A percentile compares a stretch with the other conserved stretches of the same genome.
Evolutionary conservation across 2,329 filamentous ascomycete genomes (phyloP).

Genomic region (Arthrobotrys entomopaga): DNA sequence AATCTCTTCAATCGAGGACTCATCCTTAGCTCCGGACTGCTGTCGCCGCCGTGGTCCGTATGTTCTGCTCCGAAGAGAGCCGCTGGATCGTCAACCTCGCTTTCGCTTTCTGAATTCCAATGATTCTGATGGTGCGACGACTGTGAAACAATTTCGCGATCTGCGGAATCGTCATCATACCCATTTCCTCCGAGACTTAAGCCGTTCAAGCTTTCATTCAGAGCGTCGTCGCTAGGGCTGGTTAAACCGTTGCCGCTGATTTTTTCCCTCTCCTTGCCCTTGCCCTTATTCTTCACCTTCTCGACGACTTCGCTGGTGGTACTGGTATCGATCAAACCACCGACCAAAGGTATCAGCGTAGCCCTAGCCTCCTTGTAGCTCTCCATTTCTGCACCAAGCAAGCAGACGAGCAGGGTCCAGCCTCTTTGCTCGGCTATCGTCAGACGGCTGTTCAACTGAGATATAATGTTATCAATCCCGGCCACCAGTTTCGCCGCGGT

Average conservation of each 20-base stretch:
- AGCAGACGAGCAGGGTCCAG: slow-evolving; percentile 83
- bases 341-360: slow-evolving; percentile 36
- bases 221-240: slow-evolving; percentile 41
- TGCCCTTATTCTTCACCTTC: slow-evolving; percentile 32
- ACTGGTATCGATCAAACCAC: slow-evolving; percentile 39
- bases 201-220: slow-evolving; percentile 49
- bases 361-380: slow-evolving; percentile 69
- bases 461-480: slow-evolving; percentile 52
- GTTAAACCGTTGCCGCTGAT: slow-evolving; percentile 14
- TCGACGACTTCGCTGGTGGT: slow-evolving; percentile 27
- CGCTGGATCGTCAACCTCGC: slow-evolving; percentile 50
- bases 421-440: slow-evolving; percentile 69
- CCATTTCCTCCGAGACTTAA: slow-evolving; percentile 25
- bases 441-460: slow-evolving; percentile 62
- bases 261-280: slow-evolving; percentile 32
- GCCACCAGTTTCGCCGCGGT: slow-evolving; percentile 41
- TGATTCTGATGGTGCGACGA: slow-evolving; percentile 28
- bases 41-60: slow-evolving; percentile 18
- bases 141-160: neutral
- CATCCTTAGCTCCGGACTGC: slow-evolving; percentile 44
- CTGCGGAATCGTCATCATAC: slow-evolving; percentile 19
- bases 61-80: slow-evolving; percentile 47
- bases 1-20: slow-evolving; percentile 38
- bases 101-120: slow-evolving; percentile 52
- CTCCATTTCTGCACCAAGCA: slow-evolving; percentile 77